These are phyloP conservation scores for Cardamine chenopodiifolia DNA, from an alignment of 345 rosid genomes.

Conservation along the genomic window DNA sequence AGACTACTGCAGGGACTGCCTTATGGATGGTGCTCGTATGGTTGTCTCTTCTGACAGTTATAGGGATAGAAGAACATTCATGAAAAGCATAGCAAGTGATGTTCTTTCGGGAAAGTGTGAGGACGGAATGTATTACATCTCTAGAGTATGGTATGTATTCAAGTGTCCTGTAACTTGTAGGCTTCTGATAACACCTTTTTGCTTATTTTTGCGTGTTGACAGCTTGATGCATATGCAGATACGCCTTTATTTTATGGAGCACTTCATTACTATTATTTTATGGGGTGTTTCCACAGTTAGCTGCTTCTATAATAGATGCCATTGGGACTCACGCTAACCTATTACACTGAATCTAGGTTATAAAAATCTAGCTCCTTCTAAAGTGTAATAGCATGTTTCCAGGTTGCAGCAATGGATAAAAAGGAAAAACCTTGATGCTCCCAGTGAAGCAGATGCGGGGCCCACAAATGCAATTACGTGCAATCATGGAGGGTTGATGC, in stretches of 20 bases:
- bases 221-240: constrained; percentile 29
- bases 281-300: constrained; percentile 22
- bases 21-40: constrained; percentile 66
- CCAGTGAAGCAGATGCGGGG: constrained; percentile 87
- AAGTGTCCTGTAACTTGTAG: constrained; percentile 25
- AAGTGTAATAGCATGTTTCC: constrained; percentile 28
- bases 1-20: constrained; percentile 82
- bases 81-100: constrained; percentile 70
- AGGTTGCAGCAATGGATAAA: constrained; percentile 98
- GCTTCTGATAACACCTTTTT: constrained; percentile 16
- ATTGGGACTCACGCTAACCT: constrained; percentile 2
- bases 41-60: constrained; percentile 87
- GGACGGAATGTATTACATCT: constrained; percentile 75
- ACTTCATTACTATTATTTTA: constrained; percentile 7
- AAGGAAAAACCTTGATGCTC: constrained; percentile 89
- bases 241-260: constrained; percentile 3
- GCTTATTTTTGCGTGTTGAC: constrained; percentile 16
- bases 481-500: constrained; percentile 76
- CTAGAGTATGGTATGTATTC: constrained; percentile 74
- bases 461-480: constrained; percentile 78
- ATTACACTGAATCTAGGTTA: constrained; percentile 16
- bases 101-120: constrained; percentile 65
- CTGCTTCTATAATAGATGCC: constrained; percentile 11
- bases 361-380: constrained; percentile 29
- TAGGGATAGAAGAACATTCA: constrained; percentile 76